Conservation (phyloP, 768 basidiomycete genomes). For the Collybiopsis confluens region DNA sequence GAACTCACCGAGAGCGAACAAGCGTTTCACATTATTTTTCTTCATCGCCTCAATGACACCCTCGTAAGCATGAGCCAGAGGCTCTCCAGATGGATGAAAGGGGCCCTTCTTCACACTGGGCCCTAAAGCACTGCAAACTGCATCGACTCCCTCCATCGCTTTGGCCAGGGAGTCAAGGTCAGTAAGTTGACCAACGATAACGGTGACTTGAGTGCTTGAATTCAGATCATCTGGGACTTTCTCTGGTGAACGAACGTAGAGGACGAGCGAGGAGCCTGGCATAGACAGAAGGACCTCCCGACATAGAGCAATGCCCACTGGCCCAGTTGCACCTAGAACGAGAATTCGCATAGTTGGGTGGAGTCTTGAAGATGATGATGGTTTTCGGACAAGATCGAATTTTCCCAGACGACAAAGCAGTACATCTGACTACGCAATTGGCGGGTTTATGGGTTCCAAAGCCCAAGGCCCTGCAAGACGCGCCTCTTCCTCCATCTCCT, state of each 20-base stretch:
- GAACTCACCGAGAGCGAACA: slow-evolving; percentile 44
- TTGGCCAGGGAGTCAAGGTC: slow-evolving; percentile 44
- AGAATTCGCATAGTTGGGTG: slow-evolving; percentile 45
- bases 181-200: slow-evolving; percentile 54
- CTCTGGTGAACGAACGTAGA: slow-evolving; percentile 61
- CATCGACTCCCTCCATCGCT: slow-evolving; percentile 54
- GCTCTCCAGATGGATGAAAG: slow-evolving; percentile 44
- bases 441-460: neutral
- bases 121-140: slow-evolving; percentile 66
- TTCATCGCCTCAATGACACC: slow-evolving; percentile 55
- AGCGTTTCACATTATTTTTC: slow-evolving; percentile 44
- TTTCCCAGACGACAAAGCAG: neutral
- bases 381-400: neutral
- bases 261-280: slow-evolving; percentile 38
- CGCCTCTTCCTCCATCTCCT: slow-evolving; percentile 42
- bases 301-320: slow-evolving; percentile 52
- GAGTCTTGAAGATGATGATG: neutral
- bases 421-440: neutral
- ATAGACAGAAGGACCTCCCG: slow-evolving; percentile 45
- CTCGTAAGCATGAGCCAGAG: slow-evolving; percentile 59
- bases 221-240: slow-evolving; percentile 54
- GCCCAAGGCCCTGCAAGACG: slow-evolving; percentile 38
- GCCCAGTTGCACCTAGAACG: slow-evolving; percentile 69
- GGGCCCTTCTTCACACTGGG: slow-evolving; percentile 35
- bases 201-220: slow-evolving; percentile 37